Conservation (phyloP, 257 asterid genomes). For the Solanum paucissectum region DNA sequence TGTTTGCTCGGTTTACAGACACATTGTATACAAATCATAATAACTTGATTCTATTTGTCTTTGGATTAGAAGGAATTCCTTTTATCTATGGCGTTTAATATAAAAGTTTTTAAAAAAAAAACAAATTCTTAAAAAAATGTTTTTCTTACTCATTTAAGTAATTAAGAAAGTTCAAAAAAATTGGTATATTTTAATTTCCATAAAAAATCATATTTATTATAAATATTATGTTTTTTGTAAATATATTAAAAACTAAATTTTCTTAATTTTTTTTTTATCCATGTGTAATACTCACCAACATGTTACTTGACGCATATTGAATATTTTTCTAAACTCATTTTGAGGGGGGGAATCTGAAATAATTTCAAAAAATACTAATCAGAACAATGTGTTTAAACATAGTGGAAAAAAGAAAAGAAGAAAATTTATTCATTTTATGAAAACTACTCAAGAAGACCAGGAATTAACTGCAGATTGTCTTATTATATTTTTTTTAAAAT, state of each 20-base stretch:
- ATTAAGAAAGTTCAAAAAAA: too few relatives aligned
- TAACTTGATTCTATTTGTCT: neutral
- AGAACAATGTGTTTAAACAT: too few relatives aligned
- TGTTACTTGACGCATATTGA: neutral
- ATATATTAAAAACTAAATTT: neutral
- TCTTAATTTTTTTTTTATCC: neutral
- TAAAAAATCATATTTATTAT: neutral
- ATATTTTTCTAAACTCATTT: neutral
- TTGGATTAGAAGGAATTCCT: neutral
- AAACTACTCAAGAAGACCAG: neutral
- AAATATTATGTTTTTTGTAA: neutral
- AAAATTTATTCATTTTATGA: neutral
- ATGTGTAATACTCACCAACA: neutral
- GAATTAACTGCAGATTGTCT: neutral
- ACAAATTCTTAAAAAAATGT: too few relatives aligned
- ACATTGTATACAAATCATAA: neutral
- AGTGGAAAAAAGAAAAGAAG: neutral
- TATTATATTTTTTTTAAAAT: neutral
- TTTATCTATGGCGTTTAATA: neutral
- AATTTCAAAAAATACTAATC: neutral
- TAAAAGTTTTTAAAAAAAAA: too few relatives aligned
- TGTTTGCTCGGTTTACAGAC: neutral
- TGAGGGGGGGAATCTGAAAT: neutral
- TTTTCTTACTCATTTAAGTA: too few relatives aligned
- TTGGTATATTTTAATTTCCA: too few relatives aligned